A percentile compares a stretch with the other conserved stretches of the same genome.
These are phyloP conservation scores for Lentinula edodes DNA, from an alignment of 768 basidiomycete genomes.

Conservation along the genomic window DNA sequence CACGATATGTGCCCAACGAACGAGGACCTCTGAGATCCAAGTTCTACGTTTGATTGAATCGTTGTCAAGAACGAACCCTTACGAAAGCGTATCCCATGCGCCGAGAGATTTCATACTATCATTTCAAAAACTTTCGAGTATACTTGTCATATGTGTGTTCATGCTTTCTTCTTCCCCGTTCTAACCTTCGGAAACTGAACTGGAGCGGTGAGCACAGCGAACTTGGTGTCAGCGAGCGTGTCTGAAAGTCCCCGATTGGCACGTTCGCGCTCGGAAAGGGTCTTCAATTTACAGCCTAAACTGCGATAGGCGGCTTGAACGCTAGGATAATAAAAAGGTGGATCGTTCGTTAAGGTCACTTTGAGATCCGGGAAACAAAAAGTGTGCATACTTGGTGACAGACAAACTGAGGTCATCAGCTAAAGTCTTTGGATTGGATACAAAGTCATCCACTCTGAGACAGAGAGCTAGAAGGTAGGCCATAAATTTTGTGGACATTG, in stretches of 20 bases:
- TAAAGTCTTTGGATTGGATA: constrained; percentile 59
- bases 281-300: constrained; percentile 66
- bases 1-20: too few relatives aligned
- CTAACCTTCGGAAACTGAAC: constrained; percentile 74
- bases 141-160: background rate
- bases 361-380: background rate
- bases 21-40: too few relatives aligned
- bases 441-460: constrained; percentile 73
- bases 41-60: too few relatives aligned
- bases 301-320: constrained; percentile 13
- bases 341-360: background rate
- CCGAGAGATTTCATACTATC: background rate
- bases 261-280: constrained; percentile 53
- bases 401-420: constrained; percentile 73
- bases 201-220: constrained; percentile 71
- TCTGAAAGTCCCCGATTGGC: constrained; percentile 64
- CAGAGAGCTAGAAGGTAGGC: constrained; percentile 79
- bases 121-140: background rate
- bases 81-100: too few relatives aligned
- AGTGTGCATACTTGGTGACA: constrained; percentile 53
- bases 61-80: too few relatives aligned
- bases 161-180: constrained; percentile 27
- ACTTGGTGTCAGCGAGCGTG: constrained; percentile 55
- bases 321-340: background rate
- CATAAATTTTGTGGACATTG: constrained; percentile 65